Base-by-base conservation (phyloP, 2,329 filamentous ascomycete species). In the Beauveria medogensis region DNA sequence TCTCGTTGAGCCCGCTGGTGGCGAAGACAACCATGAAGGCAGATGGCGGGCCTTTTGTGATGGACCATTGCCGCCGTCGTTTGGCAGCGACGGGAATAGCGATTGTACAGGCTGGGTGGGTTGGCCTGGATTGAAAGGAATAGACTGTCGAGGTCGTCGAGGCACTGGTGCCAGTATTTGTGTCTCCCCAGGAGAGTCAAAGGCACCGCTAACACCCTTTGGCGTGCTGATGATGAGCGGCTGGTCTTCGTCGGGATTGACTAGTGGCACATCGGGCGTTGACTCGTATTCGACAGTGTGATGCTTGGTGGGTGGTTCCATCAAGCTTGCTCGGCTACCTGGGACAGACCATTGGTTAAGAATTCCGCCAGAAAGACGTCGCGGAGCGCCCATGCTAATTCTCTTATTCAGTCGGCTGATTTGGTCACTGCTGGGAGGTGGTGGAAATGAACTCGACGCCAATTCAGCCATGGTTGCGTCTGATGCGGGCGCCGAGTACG, bases 191-290 rank as follows among this genome's bases (percentile, higher is more conserved):
- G 79, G 78, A 2, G 72, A 66, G 61, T 85, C 82, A 64, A 78
- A 82, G 1, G 78, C 80, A 3, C 82, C 82, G 0, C 76, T 73
- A 9, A 85, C 76, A 18, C 83, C 83, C 10, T 72, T 77, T 1
- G 82, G 82, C 3, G 83, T 85, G 69, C 82, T 85, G 69, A 86
- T 84, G 59, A 85, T 85, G 28, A 85, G 74, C 4, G 83, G 82
- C 58, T 80, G 78, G 43, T 84, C 81, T 28, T 80, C 67, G 20
- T 70, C 66, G 2, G 64, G 56, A 14, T 63, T 63, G 3, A 64
- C 63, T 5, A 59, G 48, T 18, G 55, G 54, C 3, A 44, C 24
- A 22, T 53, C 60, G 7, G 53, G 5, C 10, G 24, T 14, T 22
- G 34, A 43, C 26, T 52, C 26, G 26, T 26, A 34, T 18, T 55